Conservation (phyloP, 768 basidiomycete genomes). For the Boletus reticuloceps region DNA sequence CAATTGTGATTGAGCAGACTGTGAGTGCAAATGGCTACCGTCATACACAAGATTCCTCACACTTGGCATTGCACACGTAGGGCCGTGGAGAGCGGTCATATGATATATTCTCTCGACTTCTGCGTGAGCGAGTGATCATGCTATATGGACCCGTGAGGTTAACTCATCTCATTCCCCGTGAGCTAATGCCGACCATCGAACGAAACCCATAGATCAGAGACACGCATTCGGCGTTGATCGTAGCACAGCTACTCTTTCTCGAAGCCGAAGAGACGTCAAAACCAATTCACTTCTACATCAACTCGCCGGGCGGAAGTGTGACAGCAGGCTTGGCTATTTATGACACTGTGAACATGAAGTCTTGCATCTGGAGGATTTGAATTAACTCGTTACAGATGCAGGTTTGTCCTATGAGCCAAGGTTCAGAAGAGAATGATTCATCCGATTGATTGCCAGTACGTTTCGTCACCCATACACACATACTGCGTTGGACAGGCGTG, state of each 20-base stretch:
- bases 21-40: slow-evolving; percentile 39
- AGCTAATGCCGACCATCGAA: slow-evolving; percentile 10
- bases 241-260: slow-evolving; percentile 91
- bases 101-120: slow-evolving; percentile 92
- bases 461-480: slow-evolving; percentile 92
- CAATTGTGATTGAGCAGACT: slow-evolving; percentile 92
- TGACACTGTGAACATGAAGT: slow-evolving; percentile 70
- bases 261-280: slow-evolving; percentile 94
- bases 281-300: slow-evolving; percentile 96
- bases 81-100: slow-evolving; percentile 87
- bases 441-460: slow-evolving; percentile 55
- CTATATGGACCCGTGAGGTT: slow-evolving; percentile 81
- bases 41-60: slow-evolving; percentile 14
- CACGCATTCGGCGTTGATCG: slow-evolving; percentile 81
- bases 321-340: slow-evolving; percentile 96
- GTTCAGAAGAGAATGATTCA: slow-evolving; percentile 21
- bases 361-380: slow-evolving; percentile 6
- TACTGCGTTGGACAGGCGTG: slow-evolving; percentile 95
- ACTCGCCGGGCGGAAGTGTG: slow-evolving; percentile 94
- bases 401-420: slow-evolving; percentile 38
- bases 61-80: slow-evolving; percentile 34
- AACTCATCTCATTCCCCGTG: slow-evolving; percentile 6
- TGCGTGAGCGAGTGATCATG: slow-evolving; percentile 95
- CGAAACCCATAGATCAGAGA: slow-evolving; percentile 69
- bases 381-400: slow-evolving; percentile 56